Conservation (phyloP, 192 early-diverging fungal genomes). For the Coemansia reversa region DNA sequence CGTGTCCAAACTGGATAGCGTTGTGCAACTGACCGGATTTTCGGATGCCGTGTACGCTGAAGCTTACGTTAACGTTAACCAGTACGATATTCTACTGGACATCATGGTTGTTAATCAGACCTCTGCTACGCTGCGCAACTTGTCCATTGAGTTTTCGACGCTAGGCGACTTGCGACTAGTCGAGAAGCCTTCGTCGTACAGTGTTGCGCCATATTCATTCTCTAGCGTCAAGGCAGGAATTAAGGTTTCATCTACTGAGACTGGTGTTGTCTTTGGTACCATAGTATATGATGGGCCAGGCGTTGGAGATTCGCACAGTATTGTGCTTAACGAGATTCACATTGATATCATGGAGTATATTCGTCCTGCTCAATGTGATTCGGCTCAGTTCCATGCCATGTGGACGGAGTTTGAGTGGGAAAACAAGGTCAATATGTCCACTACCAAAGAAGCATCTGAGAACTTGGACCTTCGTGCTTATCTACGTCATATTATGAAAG, state of each 20-base stretch:
- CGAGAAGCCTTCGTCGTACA: conserved; percentile 87
- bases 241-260: conserved; percentile 98
- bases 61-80: conserved; percentile 94
- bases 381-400: conserved; percentile 95
- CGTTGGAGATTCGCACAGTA: conserved; percentile 85
- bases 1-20: conserved; percentile 89
- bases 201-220: conserved; percentile 87
- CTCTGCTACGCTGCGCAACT: conserved; percentile 88
- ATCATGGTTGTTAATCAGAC: conserved; percentile 98
- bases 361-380: conserved; percentile 85
- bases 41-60: conserved; percentile 99
- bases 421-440: conserved; percentile 98
- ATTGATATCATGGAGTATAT: conserved; percentile 99
- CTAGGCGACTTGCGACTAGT: conserved; percentile 97
- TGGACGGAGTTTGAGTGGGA: conserved; percentile 99
- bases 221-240: conserved; percentile 95
- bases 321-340: conserved; percentile 96
- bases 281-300: conserved; percentile 98
- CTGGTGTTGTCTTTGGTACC: conserved; percentile 97
- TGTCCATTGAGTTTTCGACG: conserved; percentile 98
- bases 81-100: conserved; percentile 96
- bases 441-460: conserved; percentile 69
- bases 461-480: conserved; percentile 81
- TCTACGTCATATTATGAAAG: conserved; percentile 89
- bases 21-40: conserved; percentile 96